A percentile compares a stretch with the other conserved stretches of the same genome.
Conservation (phyloP, 108 stramenopile species). For the Cylindrotheca fusiformis region DNA sequence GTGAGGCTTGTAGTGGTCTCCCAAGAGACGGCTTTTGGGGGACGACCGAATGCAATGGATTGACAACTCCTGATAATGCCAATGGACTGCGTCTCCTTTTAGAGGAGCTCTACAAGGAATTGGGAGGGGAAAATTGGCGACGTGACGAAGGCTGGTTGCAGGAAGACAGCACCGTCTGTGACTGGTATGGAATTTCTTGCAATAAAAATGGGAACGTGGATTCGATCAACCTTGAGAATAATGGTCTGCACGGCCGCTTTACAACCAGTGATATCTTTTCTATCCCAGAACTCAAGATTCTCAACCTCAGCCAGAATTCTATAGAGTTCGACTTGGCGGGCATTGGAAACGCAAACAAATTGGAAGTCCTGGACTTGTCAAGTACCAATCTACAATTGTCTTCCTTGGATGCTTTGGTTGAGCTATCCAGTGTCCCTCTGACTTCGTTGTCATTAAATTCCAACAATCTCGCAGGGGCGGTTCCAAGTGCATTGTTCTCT, state of each 20-base stretch:
- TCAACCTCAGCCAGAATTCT: conserved; percentile 32
- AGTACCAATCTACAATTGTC: conserved; percentile 21
- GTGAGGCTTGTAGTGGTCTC: conserved; percentile 17
- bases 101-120: conserved; percentile 36
- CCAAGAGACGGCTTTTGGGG: no score
- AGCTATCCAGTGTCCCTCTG: conserved; percentile 25
- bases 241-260: conserved; percentile 39
- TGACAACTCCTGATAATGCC: conserved; percentile 24
- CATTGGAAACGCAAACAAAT: conserved; percentile 25
- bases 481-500: conserved; percentile 27
- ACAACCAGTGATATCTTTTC: conserved; percentile 30
- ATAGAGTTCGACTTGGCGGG: conserved; percentile 31
- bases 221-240: conserved; percentile 62
- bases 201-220: conserved; percentile 41
- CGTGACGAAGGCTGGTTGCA: conserved; percentile 30
- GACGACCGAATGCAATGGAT: conserved; percentile 28
- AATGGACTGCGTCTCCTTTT: conserved; percentile 39
- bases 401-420: conserved; percentile 24
- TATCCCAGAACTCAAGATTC: conserved; percentile 18
- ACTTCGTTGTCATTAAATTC: conserved; percentile 12
- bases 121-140: conserved; percentile 35
- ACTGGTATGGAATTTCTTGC: conserved; percentile 73
- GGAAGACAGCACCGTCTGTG: conserved; percentile 33
- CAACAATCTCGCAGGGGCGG: conserved; percentile 17
- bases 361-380: conserved; percentile 30